Conservation (phyloP, 345 rosid genomes). For the Orychophragmus violaceus region DNA sequence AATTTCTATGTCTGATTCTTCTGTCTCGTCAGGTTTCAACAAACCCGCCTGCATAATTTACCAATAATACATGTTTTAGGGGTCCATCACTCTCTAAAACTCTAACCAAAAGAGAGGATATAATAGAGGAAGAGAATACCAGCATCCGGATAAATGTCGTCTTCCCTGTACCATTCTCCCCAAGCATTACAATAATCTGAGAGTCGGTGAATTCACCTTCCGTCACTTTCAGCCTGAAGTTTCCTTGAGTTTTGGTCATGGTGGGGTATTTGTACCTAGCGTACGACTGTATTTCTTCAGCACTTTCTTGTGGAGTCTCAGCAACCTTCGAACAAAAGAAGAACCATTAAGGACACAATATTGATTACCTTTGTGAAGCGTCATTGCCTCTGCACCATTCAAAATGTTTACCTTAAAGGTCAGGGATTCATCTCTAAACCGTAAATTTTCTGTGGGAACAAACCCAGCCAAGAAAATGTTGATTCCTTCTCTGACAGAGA, state of each 20-base stretch:
- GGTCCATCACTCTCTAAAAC: not conserved
- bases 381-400: not conserved
- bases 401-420: constrained; percentile 69
- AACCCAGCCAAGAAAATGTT: constrained; percentile 94
- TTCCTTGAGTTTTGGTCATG: constrained; percentile 86
- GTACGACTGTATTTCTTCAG: constrained; percentile 89
- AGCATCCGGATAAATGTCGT: constrained; percentile 98
- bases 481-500: constrained; percentile 95
- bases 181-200: constrained; percentile 94
- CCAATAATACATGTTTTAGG: constrained; percentile 6
- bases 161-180: constrained; percentile 99
- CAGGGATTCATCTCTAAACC: constrained; percentile 90
- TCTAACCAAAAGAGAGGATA: not conserved
- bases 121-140: constrained; percentile 40
- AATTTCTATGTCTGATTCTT: constrained; percentile 73
- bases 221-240: constrained; percentile 61
- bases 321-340: constrained; percentile 58
- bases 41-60: constrained; percentile 69
- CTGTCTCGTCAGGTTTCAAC: constrained; percentile 72
- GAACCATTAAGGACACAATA: not conserved
- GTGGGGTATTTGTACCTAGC: constrained; percentile 92
- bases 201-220: constrained; percentile 99
- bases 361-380: not conserved
- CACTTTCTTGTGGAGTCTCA: constrained; percentile 92
- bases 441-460: constrained; percentile 90